Percentiles rank a stretch among this genome's conserved stretches.
phyloP scores from a whole-genome alignment of 768 basidiomycete genomes.

The Pleurotus giganteus region DNA sequence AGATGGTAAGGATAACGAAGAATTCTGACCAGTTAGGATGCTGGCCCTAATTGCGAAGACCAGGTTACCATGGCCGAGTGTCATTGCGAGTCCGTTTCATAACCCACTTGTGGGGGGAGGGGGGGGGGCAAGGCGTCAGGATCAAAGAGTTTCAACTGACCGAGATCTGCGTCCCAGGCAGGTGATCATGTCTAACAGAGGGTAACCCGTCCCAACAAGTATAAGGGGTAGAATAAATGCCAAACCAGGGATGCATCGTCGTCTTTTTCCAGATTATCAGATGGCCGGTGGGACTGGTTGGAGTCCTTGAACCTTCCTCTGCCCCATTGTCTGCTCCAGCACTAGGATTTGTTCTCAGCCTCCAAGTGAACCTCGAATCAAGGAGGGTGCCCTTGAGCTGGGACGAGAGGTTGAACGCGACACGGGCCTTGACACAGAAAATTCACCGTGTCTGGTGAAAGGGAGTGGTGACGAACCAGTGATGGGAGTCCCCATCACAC shows the following conservation, averaged over 20 bases:
- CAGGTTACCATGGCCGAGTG: constrained; percentile 54
- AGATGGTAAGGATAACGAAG: background rate
- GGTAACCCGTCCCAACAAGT: background rate
- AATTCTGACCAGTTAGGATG: constrained; percentile 48
- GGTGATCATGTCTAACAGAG: constrained; percentile 41
- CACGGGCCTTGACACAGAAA: background rate
- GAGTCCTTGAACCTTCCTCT: background rate
- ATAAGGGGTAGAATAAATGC: background rate
- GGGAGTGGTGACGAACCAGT: background rate
- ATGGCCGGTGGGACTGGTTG: background rate
- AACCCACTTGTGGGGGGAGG: constrained; percentile 51
- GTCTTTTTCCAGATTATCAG: constrained; percentile 38
- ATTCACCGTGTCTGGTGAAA: background rate
- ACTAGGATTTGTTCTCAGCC: background rate
- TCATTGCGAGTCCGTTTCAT: constrained; percentile 41
- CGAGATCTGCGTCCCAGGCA: constrained; percentile 45
- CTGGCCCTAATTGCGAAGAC: constrained; percentile 74
- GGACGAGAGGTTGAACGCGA: constrained; percentile 1
- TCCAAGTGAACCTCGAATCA: background rate
- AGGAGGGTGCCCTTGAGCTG: background rate
- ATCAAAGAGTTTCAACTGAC: constrained; percentile 56
- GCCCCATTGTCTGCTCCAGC: background rate
- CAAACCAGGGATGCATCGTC: constrained; percentile 76
- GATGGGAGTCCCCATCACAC: background rate
- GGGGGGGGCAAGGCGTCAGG: constrained; percentile 73